Conservation (phyloP, 2,329 filamentous ascomycete genomes). For the Plectosphaerella cucumerina region DNA sequence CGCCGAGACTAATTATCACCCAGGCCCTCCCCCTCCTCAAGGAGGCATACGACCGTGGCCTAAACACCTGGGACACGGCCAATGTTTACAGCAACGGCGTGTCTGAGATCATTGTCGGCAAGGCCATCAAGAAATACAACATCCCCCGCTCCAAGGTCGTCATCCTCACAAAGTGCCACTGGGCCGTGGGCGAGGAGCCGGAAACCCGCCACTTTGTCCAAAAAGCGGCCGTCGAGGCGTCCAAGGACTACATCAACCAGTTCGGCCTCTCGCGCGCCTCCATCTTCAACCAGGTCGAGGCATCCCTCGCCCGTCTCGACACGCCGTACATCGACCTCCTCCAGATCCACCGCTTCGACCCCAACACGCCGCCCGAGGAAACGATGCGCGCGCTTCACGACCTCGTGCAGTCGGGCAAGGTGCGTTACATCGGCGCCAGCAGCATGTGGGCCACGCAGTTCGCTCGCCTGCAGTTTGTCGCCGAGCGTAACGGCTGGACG, state of each 20-base stretch:
- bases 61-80: constrained; percentile 57
- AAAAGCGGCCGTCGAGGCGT: constrained; percentile 11
- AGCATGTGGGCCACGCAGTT: constrained; percentile 47
- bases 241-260: constrained; percentile 23
- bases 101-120: constrained; percentile 50
- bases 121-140: constrained; percentile 55
- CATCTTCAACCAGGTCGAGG: constrained; percentile 63
- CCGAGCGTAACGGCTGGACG: constrained; percentile 49
- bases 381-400: constrained; percentile 63
- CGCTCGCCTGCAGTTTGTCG: constrained; percentile 43
- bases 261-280: constrained; percentile 57
- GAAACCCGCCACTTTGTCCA: constrained; percentile 17
- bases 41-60: constrained; percentile 57
- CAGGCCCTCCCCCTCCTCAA: constrained; percentile 55
- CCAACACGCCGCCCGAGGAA: constrained; percentile 46
- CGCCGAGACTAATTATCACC: neutral
- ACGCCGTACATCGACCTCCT: constrained; percentile 56
- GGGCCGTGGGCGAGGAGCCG: constrained; percentile 43
- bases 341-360: constrained; percentile 57
- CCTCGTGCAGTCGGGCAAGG: constrained; percentile 52
- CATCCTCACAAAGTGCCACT: constrained; percentile 53
- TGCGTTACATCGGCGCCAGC: constrained; percentile 49
- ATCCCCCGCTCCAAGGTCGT: constrained; percentile 54
- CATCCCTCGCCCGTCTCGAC: constrained; percentile 49
- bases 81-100: constrained; percentile 53